Conservation (phyloP, 345 rosid species). For the Bruguiera gymnorhiza region DNA sequence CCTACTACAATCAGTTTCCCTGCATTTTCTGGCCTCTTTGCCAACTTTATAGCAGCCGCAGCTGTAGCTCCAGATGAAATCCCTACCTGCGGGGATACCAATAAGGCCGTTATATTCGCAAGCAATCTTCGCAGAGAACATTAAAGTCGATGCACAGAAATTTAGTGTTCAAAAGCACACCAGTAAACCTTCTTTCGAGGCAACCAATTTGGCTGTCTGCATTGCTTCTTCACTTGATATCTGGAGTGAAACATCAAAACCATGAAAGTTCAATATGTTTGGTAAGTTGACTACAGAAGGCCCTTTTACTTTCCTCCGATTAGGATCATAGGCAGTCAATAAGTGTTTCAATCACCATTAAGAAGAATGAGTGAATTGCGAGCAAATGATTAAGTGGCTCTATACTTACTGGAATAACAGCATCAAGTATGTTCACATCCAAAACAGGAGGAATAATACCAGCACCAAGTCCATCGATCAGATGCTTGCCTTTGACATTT, state of each 20-base stretch:
- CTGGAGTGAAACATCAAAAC: neutral
- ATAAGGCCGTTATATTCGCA: no score
- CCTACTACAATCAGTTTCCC: conserved; percentile 90
- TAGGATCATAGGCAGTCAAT: neutral
- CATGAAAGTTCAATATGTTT: neutral
- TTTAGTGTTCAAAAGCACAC: neutral
- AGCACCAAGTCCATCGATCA: conserved; percentile 59
- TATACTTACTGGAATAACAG: conserved; percentile 44
- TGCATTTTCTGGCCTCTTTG: conserved; percentile 83
- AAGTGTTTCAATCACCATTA: neutral
- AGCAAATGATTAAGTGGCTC: neutral
- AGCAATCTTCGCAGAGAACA: no score
- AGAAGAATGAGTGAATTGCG: neutral
- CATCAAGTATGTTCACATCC: conserved; percentile 44
- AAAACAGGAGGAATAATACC: conserved; percentile 44
- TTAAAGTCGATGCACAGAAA: neutral
- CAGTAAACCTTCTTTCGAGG: conserved; percentile 28
- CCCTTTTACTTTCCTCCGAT: neutral
- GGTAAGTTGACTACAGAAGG: neutral
- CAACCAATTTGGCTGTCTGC: conserved; percentile 17
- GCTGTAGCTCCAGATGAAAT: conserved; percentile 98
- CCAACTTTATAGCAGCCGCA: conserved; percentile 79
- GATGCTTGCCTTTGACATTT: conserved; percentile 39
- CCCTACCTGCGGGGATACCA: conserved; percentile 57
- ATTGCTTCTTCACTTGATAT: conserved; percentile 25